Conservation (phyloP, 352 stramenopile genomes). For the Pelagophyceae sp. region DNA sequence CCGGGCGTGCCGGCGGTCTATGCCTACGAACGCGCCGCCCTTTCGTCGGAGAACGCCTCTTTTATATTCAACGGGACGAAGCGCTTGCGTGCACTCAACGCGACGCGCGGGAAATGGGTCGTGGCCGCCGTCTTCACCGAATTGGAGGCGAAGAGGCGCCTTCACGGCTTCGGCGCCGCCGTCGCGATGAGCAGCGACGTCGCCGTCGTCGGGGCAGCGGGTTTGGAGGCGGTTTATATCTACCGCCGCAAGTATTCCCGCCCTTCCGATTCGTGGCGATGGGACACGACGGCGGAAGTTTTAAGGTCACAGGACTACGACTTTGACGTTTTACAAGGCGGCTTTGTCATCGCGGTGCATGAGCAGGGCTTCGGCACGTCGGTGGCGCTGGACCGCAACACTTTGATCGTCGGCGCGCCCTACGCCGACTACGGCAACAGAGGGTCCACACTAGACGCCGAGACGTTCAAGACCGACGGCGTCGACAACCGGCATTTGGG, state of each 20-base stretch:
- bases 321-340: constrained; percentile 46
- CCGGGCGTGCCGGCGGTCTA: constrained; percentile 36
- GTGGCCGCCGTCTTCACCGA: constrained; percentile 48
- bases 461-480: constrained; percentile 46
- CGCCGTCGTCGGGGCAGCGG: constrained; percentile 71
- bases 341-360: constrained; percentile 59
- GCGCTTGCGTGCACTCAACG: neutral
- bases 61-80: neutral
- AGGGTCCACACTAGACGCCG: constrained; percentile 33
- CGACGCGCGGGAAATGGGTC: constrained; percentile 35
- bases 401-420: constrained; percentile 74
- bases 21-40: constrained; percentile 51
- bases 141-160: constrained; percentile 37
- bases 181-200: constrained; percentile 69
- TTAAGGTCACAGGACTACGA: constrained; percentile 67
- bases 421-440: constrained; percentile 61
- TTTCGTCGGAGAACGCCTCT: neutral
- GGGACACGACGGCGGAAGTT: constrained; percentile 31
- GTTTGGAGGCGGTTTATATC: constrained; percentile 47
- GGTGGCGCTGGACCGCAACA: constrained; percentile 65
- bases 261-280: neutral
- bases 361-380: constrained; percentile 70
- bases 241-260: constrained; percentile 48
- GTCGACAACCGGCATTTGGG: constrained; percentile 43
- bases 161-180: neutral